Base-by-base conservation (phyloP, 345 rosid genomes). In the Camelina neglecta region DNA sequence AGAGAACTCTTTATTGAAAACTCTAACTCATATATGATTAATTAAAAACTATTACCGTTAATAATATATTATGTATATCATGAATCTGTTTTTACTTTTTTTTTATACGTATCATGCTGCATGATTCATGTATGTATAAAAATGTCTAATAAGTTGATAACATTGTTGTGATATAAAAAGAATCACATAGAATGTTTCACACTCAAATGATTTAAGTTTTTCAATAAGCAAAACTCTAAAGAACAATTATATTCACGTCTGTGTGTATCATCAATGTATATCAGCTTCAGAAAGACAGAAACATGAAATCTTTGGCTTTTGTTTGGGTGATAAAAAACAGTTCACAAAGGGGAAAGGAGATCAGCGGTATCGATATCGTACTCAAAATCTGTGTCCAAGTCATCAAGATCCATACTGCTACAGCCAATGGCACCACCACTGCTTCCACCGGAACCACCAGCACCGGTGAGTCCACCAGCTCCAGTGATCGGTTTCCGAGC, bases 331-430 rank as follows among this genome's bases (percentile, higher is more conserved):
- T 15, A 73, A 11, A 73, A 11, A 12, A 73, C 4, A 16, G 69
- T 45, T 86, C 79, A 90, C 65, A 80, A 18, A 24, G 79, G 74
- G 70, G 86, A 85, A 59, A 86, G 86, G 63, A 87, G 85, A 68
- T 90, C 96, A 1, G 87, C 87, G 51, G 86, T 79, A 75, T 86
- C 89, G 0, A 73, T 79, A 31, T 88, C 81, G 8, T 79, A 79
- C 12, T 35, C 38, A 35, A 54, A 68, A 38, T 74, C 86, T 0
- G 60, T 38, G 68, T 87, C 94, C 69, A 87, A 50, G 77, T 85
- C 90, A 75, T 89, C 96, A 15, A 90, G 80, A 65, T 90, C 90
- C 88, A 88, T 81, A 55, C 81, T 73, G 78, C 83, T 81, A 73
- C 86, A 80, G 74, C 82, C 89, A 15, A 81, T 49, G 24, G 72